phyloP scores from a whole-genome alignment of 495 filamentous ascomycete species.

The Terfezia boudieri region DNA sequence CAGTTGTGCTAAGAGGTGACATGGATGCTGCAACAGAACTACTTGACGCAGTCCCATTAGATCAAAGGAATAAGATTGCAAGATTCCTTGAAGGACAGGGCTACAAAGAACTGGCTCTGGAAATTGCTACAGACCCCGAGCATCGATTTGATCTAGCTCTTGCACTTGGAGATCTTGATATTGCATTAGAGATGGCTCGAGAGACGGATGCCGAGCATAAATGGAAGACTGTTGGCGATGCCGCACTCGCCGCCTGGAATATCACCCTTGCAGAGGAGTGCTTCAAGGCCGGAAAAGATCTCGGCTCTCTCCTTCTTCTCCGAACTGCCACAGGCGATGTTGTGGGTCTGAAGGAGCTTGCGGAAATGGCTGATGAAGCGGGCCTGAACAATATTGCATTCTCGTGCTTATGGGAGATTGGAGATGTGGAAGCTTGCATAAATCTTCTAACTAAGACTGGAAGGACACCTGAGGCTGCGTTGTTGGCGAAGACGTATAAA shows the following conservation, averaged over 20 bases:
- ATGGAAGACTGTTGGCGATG: slow-evolving; percentile 91
- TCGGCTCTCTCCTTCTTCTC: slow-evolving; percentile 70
- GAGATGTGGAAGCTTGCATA: slow-evolving; percentile 60
- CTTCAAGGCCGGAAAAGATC: slow-evolving; percentile 69
- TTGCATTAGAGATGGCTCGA: slow-evolving; percentile 64
- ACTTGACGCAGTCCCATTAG: slow-evolving; percentile 56
- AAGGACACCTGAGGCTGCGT: slow-evolving; percentile 58
- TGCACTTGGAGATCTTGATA: slow-evolving; percentile 55
- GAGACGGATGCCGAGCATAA: slow-evolving; percentile 78
- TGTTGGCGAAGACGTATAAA: slow-evolving; percentile 88
- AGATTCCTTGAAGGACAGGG: slow-evolving; percentile 96
- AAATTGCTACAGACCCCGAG: slow-evolving; percentile 88
- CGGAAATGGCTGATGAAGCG: slow-evolving; percentile 45
- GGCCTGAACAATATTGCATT: slow-evolving; percentile 84
- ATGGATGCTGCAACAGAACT: slow-evolving; percentile 79
- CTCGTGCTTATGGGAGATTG: slow-evolving; percentile 67
- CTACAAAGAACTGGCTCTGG: slow-evolving; percentile 81
- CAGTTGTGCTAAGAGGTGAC: slow-evolving; percentile 81
- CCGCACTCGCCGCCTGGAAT: slow-evolving; percentile 71
- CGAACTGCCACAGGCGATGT: slow-evolving; percentile 60
- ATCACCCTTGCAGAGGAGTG: slow-evolving; percentile 74
- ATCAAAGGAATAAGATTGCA: slow-evolving; percentile 92
- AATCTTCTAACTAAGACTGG: slow-evolving; percentile 57
- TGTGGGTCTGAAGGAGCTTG: slow-evolving; percentile 48
- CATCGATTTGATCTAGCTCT: slow-evolving; percentile 92